Evolutionary conservation across 805 yeast genomes (phyloP).

Genomic region (Cyberlindnera veronae): DNA sequence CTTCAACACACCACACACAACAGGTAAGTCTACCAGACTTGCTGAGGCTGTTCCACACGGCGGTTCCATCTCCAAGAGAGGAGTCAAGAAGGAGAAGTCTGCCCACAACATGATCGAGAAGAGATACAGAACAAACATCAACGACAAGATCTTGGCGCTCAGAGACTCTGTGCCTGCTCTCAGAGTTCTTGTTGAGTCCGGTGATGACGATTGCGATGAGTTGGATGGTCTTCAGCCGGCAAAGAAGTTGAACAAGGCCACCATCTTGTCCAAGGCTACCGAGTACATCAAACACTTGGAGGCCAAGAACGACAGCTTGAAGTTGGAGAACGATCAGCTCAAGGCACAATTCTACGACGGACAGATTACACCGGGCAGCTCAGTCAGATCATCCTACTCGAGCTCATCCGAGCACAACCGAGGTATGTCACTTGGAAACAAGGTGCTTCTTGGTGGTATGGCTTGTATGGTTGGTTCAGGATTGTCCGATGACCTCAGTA

Average conservation of each 20-base stretch:
- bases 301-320: constrained; percentile 48
- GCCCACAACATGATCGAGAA: constrained; percentile 72
- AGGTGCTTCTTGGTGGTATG: constrained; percentile 58
- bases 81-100: constrained; percentile 45
- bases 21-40: constrained; percentile 16
- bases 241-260: constrained; percentile 71
- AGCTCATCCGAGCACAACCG: constrained; percentile 8
- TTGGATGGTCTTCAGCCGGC: constrained; percentile 78
- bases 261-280: constrained; percentile 69
- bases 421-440: constrained; percentile 34
- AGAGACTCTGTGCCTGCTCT: constrained; percentile 67
- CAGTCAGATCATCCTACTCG: constrained; percentile 17
- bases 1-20: constrained; percentile 1
- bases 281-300: constrained; percentile 77
- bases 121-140: constrained; percentile 67
- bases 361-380: constrained; percentile 21
- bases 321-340: constrained; percentile 43
- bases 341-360: constrained; percentile 27
- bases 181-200: constrained; percentile 41
- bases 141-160: constrained; percentile 59
- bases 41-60: constrained; percentile 25
- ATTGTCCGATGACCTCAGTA: constrained; percentile 47
- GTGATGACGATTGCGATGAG: constrained; percentile 55
- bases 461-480: constrained; percentile 64
- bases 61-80: constrained; percentile 22